Evolutionary conservation across 257 asterid genomes (phyloP), one percentile per base, ranked within the genome.

Genomic region (Fraxinus americana): DNA sequence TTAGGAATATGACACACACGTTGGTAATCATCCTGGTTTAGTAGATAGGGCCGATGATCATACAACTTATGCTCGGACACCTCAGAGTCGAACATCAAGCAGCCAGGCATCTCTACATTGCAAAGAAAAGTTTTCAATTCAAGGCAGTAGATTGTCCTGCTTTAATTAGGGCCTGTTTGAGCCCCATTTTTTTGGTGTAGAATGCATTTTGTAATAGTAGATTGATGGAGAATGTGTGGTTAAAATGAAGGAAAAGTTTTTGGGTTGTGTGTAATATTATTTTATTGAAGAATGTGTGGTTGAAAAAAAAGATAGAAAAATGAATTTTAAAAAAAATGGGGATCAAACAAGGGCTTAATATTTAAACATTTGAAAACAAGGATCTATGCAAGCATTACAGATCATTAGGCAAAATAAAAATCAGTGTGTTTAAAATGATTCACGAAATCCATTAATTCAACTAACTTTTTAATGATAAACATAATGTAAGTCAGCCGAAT

Each of bases 1-100:
- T 85, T 88, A 1, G 99, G 99, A 35, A 95, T 88, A 41, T 71
- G 77, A 61, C 93, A 83, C 4, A 86, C 96, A 11, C 99, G 97
- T 41, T 81, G 85, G 6, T 85, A 85, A 76, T 95, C 99, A 79
- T 95, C 97, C 4, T 54, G 67, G 66, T 93, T 93, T 2, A 91
- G 75, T 7, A 34, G 48, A 19, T 90, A 86, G 2, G 98, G 97
- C 2, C 85, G 89, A 81, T 95, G 99, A 79, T 95, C 99, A 43
- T 78, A 90, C 73, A 95, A 79, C 23, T 5, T 1, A 39, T 86
- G 92, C 10, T 65, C 61, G 0, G 59, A 1, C 7, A 32, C 45
- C 7, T 73, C 80, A 4, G 85, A 38, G 25, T 79, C 76, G 67
- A 67, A 52, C 0, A 0, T 35, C 65, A 78, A 71, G 71, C 82